Conservation (phyloP, 108 stramenopile genomes). For the Conticribra weissflogii region DNA sequence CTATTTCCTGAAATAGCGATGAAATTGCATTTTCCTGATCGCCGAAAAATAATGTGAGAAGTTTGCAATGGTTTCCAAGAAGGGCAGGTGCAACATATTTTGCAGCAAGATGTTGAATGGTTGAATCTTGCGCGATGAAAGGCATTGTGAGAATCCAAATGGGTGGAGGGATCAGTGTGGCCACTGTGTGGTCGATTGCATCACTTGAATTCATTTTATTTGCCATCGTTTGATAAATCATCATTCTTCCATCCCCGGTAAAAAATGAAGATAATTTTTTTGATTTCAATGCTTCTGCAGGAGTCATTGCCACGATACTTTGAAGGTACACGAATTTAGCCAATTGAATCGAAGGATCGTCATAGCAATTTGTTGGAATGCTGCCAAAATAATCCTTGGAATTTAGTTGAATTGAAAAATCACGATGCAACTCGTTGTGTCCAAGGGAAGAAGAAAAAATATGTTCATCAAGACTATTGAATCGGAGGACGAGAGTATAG, state of each 20-base stretch:
- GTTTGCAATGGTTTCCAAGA: slow-evolving; percentile 18
- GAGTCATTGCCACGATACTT: slow-evolving; percentile 21
- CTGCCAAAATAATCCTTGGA: slow-evolving; percentile 8
- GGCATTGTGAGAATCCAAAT: slow-evolving; percentile 36
- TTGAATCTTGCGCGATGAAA: slow-evolving; percentile 17
- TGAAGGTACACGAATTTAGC: slow-evolving; percentile 32
- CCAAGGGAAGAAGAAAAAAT: neutral
- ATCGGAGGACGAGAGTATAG: slow-evolving; percentile 10
- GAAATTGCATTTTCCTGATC: slow-evolving; percentile 12
- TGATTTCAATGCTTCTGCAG: slow-evolving; percentile 18
- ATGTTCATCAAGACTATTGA: slow-evolving; percentile 6
- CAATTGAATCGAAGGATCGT: neutral
- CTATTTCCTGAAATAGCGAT: slow-evolving; percentile 39
- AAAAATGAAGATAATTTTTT: slow-evolving; percentile 24
- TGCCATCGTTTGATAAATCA: slow-evolving; percentile 19
- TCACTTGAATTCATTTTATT: neutral
- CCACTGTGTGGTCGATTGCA: neutral
- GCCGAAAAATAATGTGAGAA: slow-evolving; percentile 34
- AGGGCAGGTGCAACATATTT: slow-evolving; percentile 18
- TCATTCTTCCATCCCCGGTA: slow-evolving; percentile 11
- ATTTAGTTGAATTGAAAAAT: slow-evolving; percentile 7
- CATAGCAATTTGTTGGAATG: neutral
- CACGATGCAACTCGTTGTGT: slow-evolving; percentile 12
- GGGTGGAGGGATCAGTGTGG: slow-evolving; percentile 17
- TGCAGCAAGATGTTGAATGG: slow-evolving; percentile 16